A percentile compares a stretch with the other conserved stretches of the same genome.
Conservation (phyloP, 805 yeast species). For the Ogataea parapolymorpha region DNA sequence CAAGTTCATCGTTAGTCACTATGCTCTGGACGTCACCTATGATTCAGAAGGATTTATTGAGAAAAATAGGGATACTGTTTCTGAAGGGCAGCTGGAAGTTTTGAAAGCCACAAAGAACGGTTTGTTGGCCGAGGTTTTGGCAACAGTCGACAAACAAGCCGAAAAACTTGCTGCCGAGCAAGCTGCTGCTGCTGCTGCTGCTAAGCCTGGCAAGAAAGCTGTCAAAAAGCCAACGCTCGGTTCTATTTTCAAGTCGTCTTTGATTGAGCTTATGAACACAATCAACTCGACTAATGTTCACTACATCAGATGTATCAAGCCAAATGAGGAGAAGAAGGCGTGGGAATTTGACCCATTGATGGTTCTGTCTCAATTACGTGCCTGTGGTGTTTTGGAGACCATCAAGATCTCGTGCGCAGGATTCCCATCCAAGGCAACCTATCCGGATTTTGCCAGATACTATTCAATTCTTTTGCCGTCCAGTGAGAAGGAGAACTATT, state of each 20-base stretch:
- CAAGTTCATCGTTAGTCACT: conserved; percentile 86
- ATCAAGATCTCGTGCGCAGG: conserved; percentile 97
- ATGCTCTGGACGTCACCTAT: conserved; percentile 90
- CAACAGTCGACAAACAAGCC: conserved; percentile 57
- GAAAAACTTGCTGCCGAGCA: conserved; percentile 37
- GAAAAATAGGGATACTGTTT: conserved; percentile 95
- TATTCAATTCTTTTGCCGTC: conserved; percentile 82
- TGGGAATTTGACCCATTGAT: conserved; percentile 95
- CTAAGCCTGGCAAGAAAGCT: conserved; percentile 36
- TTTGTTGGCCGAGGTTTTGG: conserved; percentile 61
- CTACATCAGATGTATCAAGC: conserved; percentile 95
- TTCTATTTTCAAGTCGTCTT: conserved; percentile 86
- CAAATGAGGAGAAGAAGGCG: conserved; percentile 89
- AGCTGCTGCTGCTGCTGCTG: conserved; percentile 30
- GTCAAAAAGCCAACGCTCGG: conserved; percentile 90
- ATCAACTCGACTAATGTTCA: conserved; percentile 94
- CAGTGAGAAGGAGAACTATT: conserved; percentile 58
- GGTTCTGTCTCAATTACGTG: conserved; percentile 93
- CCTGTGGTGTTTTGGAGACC: conserved; percentile 98
- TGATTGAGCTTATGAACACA: conserved; percentile 89
- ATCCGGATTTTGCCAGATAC: conserved; percentile 86
- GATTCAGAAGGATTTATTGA: conserved; percentile 94
- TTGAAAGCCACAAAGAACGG: conserved; percentile 66
- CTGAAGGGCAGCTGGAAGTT: conserved; percentile 90
- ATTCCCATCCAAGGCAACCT: conserved; percentile 94